phyloP scores from a whole-genome alignment of 805 yeast species.

The Wickerhamiella siamensis region DNA sequence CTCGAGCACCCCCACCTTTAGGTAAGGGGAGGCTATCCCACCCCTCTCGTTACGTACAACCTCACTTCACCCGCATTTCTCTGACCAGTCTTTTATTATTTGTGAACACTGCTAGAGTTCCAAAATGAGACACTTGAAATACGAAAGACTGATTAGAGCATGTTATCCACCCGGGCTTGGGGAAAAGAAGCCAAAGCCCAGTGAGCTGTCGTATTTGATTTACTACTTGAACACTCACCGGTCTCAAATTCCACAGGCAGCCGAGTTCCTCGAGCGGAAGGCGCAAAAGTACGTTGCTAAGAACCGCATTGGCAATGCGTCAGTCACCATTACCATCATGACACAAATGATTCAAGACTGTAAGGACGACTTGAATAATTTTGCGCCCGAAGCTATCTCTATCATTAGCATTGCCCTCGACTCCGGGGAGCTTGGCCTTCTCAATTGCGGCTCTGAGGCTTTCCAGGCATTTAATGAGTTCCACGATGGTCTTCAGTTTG shows the following conservation, averaged over 20 bases:
- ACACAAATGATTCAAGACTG: constrained; percentile 60
- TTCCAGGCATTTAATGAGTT: constrained; percentile 31
- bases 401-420: constrained; percentile 40
- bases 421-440: constrained; percentile 43
- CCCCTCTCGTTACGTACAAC: not conserved
- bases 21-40: not conserved
- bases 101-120: no score
- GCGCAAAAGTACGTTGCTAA: constrained; percentile 46
- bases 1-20: no score
- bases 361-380: constrained; percentile 67
- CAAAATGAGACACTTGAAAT: not conserved
- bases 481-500: constrained; percentile 47
- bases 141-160: constrained; percentile 68
- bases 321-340: constrained; percentile 64
- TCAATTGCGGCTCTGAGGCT: constrained; percentile 27
- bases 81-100: no score
- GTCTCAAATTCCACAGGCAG: constrained; percentile 78
- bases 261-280: constrained; percentile 48
- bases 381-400: constrained; percentile 53
- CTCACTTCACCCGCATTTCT: not conserved
- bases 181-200: constrained; percentile 84
- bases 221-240: constrained; percentile 86
- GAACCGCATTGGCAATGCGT: constrained; percentile 60
- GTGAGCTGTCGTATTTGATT: constrained; percentile 74
- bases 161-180: constrained; percentile 86